Conservation (phyloP, 371 early-diverging fungal genomes). For the Lichtheimia hyalospora region DNA sequence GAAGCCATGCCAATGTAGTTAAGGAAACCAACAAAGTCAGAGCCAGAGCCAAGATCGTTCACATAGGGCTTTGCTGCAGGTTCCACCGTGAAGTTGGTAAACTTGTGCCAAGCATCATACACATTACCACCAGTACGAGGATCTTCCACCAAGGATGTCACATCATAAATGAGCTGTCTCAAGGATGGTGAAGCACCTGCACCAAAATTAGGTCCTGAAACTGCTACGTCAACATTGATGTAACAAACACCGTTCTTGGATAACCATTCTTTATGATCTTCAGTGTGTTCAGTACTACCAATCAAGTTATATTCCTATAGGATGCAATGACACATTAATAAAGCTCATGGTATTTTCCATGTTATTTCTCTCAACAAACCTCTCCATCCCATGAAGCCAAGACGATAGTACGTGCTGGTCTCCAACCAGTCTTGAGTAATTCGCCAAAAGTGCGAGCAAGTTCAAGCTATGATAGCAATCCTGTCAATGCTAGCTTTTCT, state of each 20-base stretch:
- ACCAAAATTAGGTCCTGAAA: constrained; percentile 43
- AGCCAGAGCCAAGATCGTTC: constrained; percentile 46
- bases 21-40: constrained; percentile 61
- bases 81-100: constrained; percentile 9
- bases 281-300: constrained; percentile 67
- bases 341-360: too few species aligned
- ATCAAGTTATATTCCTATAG: constrained; percentile 16
- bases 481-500: not conserved
- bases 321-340: too few species aligned
- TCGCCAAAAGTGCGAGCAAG: constrained; percentile 49
- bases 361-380: too few species aligned
- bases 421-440: constrained; percentile 58
- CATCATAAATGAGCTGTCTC: constrained; percentile 39
- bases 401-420: constrained; percentile 56
- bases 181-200: constrained; percentile 50
- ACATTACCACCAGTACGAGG: constrained; percentile 27
- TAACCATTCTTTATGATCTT: constrained; percentile 50
- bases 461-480: constrained; percentile 30
- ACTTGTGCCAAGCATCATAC: constrained; percentile 20
- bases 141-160: constrained; percentile 35
- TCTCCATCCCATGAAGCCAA: constrained; percentile 67
- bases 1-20: constrained; percentile 65
- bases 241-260: constrained; percentile 53
- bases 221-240: constrained; percentile 53
- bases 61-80: constrained; percentile 19